Percentiles rank a stretch among this genome's conserved stretches.
These are phyloP conservation scores for Iberis amara DNA, from an alignment of 441 rosid genomes.

Conservation along the genomic window DNA sequence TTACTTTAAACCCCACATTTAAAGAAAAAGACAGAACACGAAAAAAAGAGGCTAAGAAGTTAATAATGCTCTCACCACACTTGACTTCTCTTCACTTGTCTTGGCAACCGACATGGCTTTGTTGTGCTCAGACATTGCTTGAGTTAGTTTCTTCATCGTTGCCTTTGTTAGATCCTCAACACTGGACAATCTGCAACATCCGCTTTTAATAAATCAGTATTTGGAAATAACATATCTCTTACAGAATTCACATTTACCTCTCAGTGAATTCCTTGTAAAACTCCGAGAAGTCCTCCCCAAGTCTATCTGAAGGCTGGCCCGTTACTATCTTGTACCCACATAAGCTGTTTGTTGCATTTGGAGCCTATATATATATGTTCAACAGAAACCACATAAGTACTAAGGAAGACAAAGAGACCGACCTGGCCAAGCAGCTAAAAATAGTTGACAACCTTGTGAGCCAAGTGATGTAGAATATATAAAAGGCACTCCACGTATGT, in stretches of 20 bases:
- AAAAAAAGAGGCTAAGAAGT: not conserved
- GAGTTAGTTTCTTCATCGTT: slow-evolving; percentile 87
- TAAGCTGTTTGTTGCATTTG: slow-evolving; percentile 87
- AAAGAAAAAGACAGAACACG: not conserved
- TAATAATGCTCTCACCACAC: slow-evolving; percentile 49
- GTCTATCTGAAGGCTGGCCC: slow-evolving; percentile 99
- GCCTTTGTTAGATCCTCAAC: slow-evolving; percentile 91
- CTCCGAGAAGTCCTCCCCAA: slow-evolving; percentile 97
- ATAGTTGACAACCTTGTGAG: slow-evolving; percentile 38
- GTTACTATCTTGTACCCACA: slow-evolving; percentile 97
- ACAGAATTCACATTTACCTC: slow-evolving; percentile 37
- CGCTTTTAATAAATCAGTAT: too few relatives aligned
- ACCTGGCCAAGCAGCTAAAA: slow-evolving; percentile 1
- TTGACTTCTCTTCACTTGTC: slow-evolving; percentile 81
- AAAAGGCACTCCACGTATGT: slow-evolving; percentile 88
- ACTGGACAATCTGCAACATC: slow-evolving; percentile 51
- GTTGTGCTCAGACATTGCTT: slow-evolving; percentile 90
- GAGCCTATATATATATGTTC: slow-evolving; percentile 56
- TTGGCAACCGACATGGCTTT: slow-evolving; percentile 92
- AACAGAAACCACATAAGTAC: slow-evolving; percentile 29
- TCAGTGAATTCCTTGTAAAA: slow-evolving; percentile 73
- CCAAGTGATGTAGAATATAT: slow-evolving; percentile 79
- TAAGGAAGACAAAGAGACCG: not conserved
- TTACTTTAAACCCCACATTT: too few relatives aligned
- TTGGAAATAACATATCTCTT: not conserved